Conservation (phyloP, 2,329 filamentous ascomycete genomes). For the Arthroderma uncinatum region DNA sequence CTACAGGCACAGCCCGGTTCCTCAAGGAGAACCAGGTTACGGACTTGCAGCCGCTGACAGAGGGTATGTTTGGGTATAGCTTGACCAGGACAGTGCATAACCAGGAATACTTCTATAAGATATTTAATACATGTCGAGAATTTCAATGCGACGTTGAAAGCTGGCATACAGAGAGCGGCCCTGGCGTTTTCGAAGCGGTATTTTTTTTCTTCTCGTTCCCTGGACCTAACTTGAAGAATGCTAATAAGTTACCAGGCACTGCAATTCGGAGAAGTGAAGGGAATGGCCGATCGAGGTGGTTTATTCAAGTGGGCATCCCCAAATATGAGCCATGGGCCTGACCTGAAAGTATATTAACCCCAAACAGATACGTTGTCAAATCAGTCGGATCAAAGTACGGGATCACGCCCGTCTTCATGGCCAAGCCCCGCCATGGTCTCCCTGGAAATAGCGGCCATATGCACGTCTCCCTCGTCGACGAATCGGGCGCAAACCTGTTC, state of each 20-base stretch:
- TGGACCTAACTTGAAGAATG: constrained; percentile 3
- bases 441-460: constrained; percentile 95
- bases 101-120: constrained; percentile 80
- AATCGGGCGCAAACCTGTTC: constrained; percentile 73
- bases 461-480: constrained; percentile 79
- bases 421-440: constrained; percentile 80
- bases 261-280: constrained; percentile 73
- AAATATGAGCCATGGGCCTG: background rate
- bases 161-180: constrained; percentile 91
- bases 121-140: constrained; percentile 66
- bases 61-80: constrained; percentile 95
- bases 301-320: constrained; percentile 63
- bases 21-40: constrained; percentile 61
- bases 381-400: constrained; percentile 75
- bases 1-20: constrained; percentile 61
- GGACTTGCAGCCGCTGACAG: constrained; percentile 66
- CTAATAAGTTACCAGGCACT: constrained; percentile 46
- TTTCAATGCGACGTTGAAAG: constrained; percentile 79
- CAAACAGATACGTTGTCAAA: constrained; percentile 64
- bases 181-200: constrained; percentile 87
- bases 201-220: constrained; percentile 17
- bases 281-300: constrained; percentile 84
- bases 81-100: constrained; percentile 79
- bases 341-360: constrained; percentile 8
- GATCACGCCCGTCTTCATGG: constrained; percentile 98